Conservation (phyloP, 2,329 filamentous ascomycete genomes). For the Fusarium stilboides region DNA sequence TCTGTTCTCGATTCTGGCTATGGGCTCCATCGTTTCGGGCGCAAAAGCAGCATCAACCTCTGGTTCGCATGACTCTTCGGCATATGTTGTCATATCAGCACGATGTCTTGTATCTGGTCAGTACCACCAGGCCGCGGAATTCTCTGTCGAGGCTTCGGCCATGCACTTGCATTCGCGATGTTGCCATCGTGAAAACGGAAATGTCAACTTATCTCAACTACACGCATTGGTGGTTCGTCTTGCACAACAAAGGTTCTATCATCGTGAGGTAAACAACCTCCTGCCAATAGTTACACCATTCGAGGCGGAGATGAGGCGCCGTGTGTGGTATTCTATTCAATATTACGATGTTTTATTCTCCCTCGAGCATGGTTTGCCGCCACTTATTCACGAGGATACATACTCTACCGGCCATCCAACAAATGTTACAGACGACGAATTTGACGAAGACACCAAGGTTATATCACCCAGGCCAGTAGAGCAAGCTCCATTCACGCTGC, state of each 20-base stretch:
- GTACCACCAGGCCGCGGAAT: slow-evolving; percentile 6
- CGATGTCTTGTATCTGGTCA: slow-evolving; percentile 20
- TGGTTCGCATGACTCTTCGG: not conserved
- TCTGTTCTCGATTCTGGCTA: slow-evolving; percentile 23
- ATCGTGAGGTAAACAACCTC: not conserved
- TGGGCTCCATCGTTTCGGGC: slow-evolving; percentile 1
- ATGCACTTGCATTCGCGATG: slow-evolving; percentile 24
- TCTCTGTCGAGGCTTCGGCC: slow-evolving; percentile 25
- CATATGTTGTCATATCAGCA: slow-evolving; percentile 11
- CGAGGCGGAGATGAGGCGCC: slow-evolving; percentile 28
- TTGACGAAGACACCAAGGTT: slow-evolving; percentile 4
- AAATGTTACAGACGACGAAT: slow-evolving; percentile 22
- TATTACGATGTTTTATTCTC: slow-evolving; percentile 30
- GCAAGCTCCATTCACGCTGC: not conserved
- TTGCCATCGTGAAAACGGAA: not conserved
- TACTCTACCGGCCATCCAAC: slow-evolving; percentile 7
- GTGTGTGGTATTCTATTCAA: slow-evolving; percentile 29
- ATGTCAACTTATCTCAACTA: not conserved
- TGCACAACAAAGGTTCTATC: slow-evolving; percentile 19
- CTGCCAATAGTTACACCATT: slow-evolving; percentile 9
- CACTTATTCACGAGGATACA: slow-evolving; percentile 10
- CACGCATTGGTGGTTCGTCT: slow-evolving; percentile 15
- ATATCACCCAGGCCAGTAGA: not conserved
- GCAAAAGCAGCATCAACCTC: not conserved
- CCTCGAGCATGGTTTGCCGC: slow-evolving; percentile 23